Base-by-base conservation (phyloP, 106 monocot genomes). In the Cymbidium sinense region DNA sequence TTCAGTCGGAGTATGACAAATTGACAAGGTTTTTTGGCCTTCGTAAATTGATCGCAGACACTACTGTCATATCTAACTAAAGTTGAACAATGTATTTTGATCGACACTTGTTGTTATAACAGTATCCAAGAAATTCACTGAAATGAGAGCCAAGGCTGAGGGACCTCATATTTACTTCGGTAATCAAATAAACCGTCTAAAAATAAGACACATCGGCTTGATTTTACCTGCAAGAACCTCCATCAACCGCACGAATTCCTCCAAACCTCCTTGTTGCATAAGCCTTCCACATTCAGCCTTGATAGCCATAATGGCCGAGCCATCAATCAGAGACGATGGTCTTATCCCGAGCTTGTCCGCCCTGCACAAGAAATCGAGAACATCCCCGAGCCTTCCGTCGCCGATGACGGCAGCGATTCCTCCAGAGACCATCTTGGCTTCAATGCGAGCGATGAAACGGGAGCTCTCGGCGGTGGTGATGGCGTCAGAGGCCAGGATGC, bases 201-300 rank as follows among this genome's bases (percentile, higher is more conserved):
- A 31, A 31, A 17, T 34, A 69, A 69, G 2, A 34, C 3, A 12
- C 31, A 29, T 29, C 34, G 33, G 69, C 3, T 69, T 34, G 34
- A 69, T 1, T 34, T 69, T 69, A 69, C 69, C 69, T 69, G 69
- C 29, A 69, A 69, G 33, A 34, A 34, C 34, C 34, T 69, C 69
- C 69, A 69, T 31, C 69, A 69, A 69, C 29, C 69, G 69, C 29
- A 34, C 18, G 15, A 34, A 34, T 17, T 69, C 69, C 69, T 69
- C 69, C 33, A 69, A 28, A 15, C 34, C 17, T 69, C 69, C 34
- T 15, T 34, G 69, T 12, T 34, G 34, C 34, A 69, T 34, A 3
- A 69, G 31, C 33, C 69, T 69, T 29, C 34, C 5, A 28, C 69
- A 31, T 31, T 13, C 69, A 69, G 31, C 69, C 69, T 12, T 33